Evolutionary conservation across 2,329 filamentous ascomycete genomes (phyloP), one percentile per base, ranked within the genome.

Genomic region (Fusarium sp.): DNA sequence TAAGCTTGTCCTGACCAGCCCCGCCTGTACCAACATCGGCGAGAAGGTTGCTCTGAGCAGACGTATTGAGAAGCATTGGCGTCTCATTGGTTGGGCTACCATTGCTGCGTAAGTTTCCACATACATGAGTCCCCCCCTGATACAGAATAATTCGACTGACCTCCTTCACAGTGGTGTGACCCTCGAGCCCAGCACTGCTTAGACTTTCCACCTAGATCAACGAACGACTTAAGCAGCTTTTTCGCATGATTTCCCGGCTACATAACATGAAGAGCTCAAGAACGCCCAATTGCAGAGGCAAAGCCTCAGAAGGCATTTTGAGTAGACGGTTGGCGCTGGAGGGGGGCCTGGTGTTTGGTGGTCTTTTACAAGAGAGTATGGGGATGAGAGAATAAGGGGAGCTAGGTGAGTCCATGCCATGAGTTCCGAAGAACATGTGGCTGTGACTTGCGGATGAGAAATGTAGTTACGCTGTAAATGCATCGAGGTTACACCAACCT

Each of bases 31-130:
- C 57, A 96, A 97, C 82, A 92, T 98, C 80, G 95, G 95, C 75
- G 96, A 99, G 88, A 98, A 99, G 92, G 95, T 99, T 80, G 96
- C 96, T 46, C 88, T 99, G 80, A 95, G 92, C 82, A 90, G 96
- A 86, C 94, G 96, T 91, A 98, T 98, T 80, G 96, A 99, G 86
- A 98, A 98, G 91, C 96, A 98, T 86, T 98, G 96, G 96, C 94
- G 95, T 86, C 88, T 97, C 81, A 97, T 97, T 79, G 94, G 94
- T 78, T 97, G 94, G 94, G 93, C 93, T 68, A 95, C 93, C 75
- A 94, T 94, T 81, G 91, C 92, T 78, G 88, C 88, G 88, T 89
- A 86, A 86, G 88, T 86, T 71, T 28, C n/a, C 35, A 28, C n/a
- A 58, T 32, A 25, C 40, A 23, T 19, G 53, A 28, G 28, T 40